Conservation (phyloP, 1,139 yeast genomes). For the Magnusiomyces sp. region DNA sequence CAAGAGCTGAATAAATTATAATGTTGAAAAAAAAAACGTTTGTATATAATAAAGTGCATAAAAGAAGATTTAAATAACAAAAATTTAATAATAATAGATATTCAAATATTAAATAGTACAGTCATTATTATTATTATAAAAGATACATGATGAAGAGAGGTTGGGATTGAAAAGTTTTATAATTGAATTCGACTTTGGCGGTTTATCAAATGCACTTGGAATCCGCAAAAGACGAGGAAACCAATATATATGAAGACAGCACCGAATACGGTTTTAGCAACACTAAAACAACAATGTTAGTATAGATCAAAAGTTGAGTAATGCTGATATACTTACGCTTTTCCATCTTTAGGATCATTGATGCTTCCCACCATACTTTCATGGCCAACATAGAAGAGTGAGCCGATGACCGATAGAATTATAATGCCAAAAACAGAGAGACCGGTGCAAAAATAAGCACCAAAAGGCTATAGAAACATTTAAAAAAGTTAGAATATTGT, state of each 20-base stretch:
- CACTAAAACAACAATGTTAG: constrained; percentile 26
- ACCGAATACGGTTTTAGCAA: constrained; percentile 80
- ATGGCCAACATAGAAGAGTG: constrained; percentile 68
- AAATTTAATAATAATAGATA: not conserved
- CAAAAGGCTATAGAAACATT: constrained; percentile 44
- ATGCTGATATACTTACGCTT: constrained; percentile 45
- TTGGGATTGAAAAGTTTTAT: not conserved
- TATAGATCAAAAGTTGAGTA: constrained; percentile 28
- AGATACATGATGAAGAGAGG: not conserved
- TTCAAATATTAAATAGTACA: no score
- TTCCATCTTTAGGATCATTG: constrained; percentile 85
- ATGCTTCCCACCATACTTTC: constrained; percentile 91
- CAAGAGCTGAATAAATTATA: not conserved
- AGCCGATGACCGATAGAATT: constrained; percentile 76
- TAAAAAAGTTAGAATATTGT: constrained; percentile 1
- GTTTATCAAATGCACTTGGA: constrained; percentile 58
- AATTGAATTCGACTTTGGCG: constrained; percentile 52
- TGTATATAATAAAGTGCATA: not conserved
- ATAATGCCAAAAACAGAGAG: constrained; percentile 86
- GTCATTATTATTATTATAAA: no score
- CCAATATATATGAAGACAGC: constrained; percentile 78
- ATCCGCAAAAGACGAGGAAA: constrained; percentile 83
- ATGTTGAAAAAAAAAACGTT: not conserved
- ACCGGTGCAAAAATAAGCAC: constrained; percentile 93
- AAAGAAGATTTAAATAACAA: not conserved